These are phyloP conservation scores for Coelastrella sp. DNA, from an alignment of 139 green algal species.

Conservation along the genomic window DNA sequence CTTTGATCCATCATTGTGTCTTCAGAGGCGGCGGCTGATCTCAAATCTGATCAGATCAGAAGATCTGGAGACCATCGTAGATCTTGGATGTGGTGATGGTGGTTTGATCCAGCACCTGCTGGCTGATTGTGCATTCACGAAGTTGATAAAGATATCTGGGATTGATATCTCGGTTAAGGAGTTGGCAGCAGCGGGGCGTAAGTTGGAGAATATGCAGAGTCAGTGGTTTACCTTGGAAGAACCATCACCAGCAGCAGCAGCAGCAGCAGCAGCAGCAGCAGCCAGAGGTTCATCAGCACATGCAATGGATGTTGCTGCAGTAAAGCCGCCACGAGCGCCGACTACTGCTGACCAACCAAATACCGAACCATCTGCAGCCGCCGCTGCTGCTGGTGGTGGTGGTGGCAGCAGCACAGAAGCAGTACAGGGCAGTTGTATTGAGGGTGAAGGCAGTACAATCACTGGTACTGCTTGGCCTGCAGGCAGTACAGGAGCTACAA, in stretches of 20 bases:
- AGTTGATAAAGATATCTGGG: not conserved
- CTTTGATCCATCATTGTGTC: conserved; percentile 17
- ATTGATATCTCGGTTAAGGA: not conserved
- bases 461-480: not conserved
- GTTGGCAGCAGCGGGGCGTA: not conserved
- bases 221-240: not conserved
- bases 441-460: conserved; percentile 25
- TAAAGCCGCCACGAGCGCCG: not conserved
- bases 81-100: conserved; percentile 15
- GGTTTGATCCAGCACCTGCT: conserved; percentile 17
- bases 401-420: not conserved
- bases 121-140: not conserved
- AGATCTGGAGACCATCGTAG: not conserved
- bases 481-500: not conserved
- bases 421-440: not conserved
- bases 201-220: not conserved
- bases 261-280: conserved; percentile 19
- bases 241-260: not conserved
- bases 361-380: not conserved
- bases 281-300: not conserved
- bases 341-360: not conserved
- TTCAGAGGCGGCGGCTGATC: conserved; percentile 14
- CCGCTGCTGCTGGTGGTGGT: not conserved
- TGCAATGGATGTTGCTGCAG: conserved; percentile 11
- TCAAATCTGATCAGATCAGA: conserved; percentile 2